Conservation (phyloP, 768 basidiomycete genomes). For the Suillus subalutaceus region DNA sequence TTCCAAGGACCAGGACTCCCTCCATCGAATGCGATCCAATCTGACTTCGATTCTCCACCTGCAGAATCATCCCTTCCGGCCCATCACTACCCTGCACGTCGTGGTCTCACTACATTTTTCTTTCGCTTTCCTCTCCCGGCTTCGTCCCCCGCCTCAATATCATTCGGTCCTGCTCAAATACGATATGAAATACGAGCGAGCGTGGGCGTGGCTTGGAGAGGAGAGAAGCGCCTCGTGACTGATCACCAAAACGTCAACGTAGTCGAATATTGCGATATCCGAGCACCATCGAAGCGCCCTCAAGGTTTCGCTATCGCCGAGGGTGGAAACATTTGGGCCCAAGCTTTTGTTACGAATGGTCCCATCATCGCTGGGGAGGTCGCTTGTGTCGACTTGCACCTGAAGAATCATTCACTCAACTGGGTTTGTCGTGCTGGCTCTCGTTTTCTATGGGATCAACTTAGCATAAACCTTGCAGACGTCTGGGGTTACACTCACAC, state of each 20-base stretch:
- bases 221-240: constrained; percentile 68
- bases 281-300: constrained; percentile 40
- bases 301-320: constrained; percentile 73
- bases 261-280: constrained; percentile 53
- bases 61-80: constrained; percentile 65
- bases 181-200: constrained; percentile 76
- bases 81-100: constrained; percentile 71
- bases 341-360: constrained; percentile 65
- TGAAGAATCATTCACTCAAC: constrained; percentile 81
- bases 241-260: constrained; percentile 64
- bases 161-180: constrained; percentile 69
- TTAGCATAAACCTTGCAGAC: constrained; percentile 49
- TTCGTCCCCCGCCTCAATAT: constrained; percentile 70
- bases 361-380: constrained; percentile 68
- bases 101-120: constrained; percentile 76
- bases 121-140: constrained; percentile 75
- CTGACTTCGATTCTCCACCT: constrained; percentile 48
- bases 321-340: constrained; percentile 78
- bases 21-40: constrained; percentile 81
- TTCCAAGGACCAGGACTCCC: constrained; percentile 85
- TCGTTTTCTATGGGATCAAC: constrained; percentile 7
- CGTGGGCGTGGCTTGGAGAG: constrained; percentile 75
- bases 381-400: constrained; percentile 73
- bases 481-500: constrained; percentile 60
- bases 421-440: constrained; percentile 50